Percentiles rank a stretch among this genome's conserved stretches.
phyloP scores from a whole-genome alignment of 352 stramenopile genomes.

The Phytophthora chlamydospora region DNA sequence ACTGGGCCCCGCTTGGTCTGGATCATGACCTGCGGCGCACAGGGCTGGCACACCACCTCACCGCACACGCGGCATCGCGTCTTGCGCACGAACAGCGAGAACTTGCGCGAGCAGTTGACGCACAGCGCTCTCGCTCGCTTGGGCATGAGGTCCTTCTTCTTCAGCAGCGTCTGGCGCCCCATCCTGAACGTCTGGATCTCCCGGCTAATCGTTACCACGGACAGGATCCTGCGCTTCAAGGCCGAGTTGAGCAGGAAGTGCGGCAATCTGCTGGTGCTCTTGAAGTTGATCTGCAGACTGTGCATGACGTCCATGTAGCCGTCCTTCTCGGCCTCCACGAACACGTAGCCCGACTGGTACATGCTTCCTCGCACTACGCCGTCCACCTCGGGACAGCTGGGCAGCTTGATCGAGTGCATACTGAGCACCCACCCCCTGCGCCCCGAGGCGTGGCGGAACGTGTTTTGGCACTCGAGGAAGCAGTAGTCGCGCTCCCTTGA shows the following conservation, averaged over 20 bases:
- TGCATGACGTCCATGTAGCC: conserved; percentile 90
- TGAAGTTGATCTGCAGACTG: conserved; percentile 87
- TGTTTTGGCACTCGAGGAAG: conserved; percentile 82
- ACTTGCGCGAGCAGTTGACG: conserved; percentile 66
- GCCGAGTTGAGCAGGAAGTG: conserved; percentile 70
- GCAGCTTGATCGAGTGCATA: conserved; percentile 88
- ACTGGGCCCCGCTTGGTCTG: conserved; percentile 33
- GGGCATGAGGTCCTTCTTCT: conserved; percentile 71
- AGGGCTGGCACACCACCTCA: conserved; percentile 77
- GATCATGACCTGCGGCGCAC: conserved; percentile 63
- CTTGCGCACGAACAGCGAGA: conserved; percentile 77
- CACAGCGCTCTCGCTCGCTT: conserved; percentile 65
- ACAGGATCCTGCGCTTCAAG: conserved; percentile 68
- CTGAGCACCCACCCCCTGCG: conserved; percentile 76
- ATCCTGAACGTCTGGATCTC: conserved; percentile 68
- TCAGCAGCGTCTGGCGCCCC: conserved; percentile 60
- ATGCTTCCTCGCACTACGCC: conserved; percentile 80
- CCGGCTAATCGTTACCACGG: conserved; percentile 67
- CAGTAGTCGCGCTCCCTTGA: conserved; percentile 72
- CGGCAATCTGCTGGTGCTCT: conserved; percentile 66
- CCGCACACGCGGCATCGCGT: conserved; percentile 75
- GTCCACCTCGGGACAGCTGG: conserved; percentile 69
- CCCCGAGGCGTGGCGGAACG: conserved; percentile 73
- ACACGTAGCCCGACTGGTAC: conserved; percentile 84
- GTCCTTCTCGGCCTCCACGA: conserved; percentile 74